These are phyloP conservation scores for Leccinum subgranulosum DNA, from an alignment of 768 basidiomycete species.

Conservation along the genomic window DNA sequence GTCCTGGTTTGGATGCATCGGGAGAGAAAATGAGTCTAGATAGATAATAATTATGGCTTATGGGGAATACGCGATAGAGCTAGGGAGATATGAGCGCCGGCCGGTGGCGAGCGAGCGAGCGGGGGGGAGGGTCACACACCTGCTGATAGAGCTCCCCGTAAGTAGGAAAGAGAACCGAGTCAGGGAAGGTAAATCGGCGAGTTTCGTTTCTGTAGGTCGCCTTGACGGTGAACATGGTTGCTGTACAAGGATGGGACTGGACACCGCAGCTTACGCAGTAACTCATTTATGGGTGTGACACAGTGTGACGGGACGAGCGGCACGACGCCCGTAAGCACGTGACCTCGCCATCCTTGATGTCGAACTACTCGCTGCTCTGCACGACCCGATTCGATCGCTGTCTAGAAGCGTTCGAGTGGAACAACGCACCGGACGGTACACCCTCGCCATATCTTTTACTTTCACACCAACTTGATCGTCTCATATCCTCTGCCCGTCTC, in stretches of 20 bases:
- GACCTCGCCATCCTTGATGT: background rate
- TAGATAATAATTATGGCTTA: slow-evolving; percentile 56
- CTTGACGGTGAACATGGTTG: slow-evolving; percentile 72
- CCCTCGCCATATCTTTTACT: slow-evolving; percentile 65
- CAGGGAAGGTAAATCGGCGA: slow-evolving; percentile 59
- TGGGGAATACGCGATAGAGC: slow-evolving; percentile 71
- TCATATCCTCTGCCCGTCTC: slow-evolving; percentile 45
- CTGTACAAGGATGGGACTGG: slow-evolving; percentile 16
- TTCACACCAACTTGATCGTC: slow-evolving; percentile 56
- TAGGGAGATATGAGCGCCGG: slow-evolving; percentile 32
- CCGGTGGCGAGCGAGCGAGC: background rate
- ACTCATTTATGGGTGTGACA: slow-evolving; percentile 24
- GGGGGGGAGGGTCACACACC: slow-evolving; percentile 38
- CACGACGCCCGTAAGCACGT: background rate
- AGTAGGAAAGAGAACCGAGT: slow-evolving; percentile 54
- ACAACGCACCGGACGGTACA: slow-evolving; percentile 45
- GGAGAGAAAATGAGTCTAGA: slow-evolving; percentile 71
- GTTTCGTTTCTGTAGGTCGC: slow-evolving; percentile 72
- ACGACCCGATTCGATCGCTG: slow-evolving; percentile 58
- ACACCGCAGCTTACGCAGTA: slow-evolving; percentile 17
- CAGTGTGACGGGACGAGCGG: slow-evolving; percentile 9
- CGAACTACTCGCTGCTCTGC: slow-evolving; percentile 42
- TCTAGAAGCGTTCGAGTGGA: slow-evolving; percentile 51
- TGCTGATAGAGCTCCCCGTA: slow-evolving; percentile 60
- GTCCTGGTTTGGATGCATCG: slow-evolving; percentile 47